Evolutionary conservation across 352 stramenopile species (phyloP), one percentile per base, ranked within the genome.

Genomic region (Globisporangium middletonii): DNA sequence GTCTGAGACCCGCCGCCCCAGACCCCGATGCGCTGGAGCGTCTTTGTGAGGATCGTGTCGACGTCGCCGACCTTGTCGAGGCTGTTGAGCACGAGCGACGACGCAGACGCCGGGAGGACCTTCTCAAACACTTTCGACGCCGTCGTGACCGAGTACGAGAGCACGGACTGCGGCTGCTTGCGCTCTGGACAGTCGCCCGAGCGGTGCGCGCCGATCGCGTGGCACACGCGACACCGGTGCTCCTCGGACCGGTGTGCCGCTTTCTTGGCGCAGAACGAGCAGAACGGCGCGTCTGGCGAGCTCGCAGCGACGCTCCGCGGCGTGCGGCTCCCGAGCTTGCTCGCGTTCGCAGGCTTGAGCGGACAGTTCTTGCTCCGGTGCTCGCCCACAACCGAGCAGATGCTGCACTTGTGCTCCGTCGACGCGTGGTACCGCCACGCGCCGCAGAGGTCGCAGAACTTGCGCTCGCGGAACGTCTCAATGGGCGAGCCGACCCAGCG

Each of bases 1-100:
- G 83, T 92, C 65, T 92, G 83, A 0, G 83, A 93, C 4, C 81
- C 81, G 38, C 81, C 83, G n/a, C 83, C 77, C 83, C 83, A 93
- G 4, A 91, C 75, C 11, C 83, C 81, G 45, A 93, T 74, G 27
- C 75, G 70, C 30, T 88, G 79, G 7, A 93, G 64, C 47, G 75
- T 87, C 55, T 78, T 83, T 23, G 76, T 70, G 12, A 92, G 47
- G 27, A 89, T 88, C 51, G 75, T 66, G 55, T 91, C 81, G 28
- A 87, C 81, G 55, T 93, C 81, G 8, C 75, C 79, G 26, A 92
- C 69, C 50, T 86, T 87, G 47, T 90, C 78, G n/a, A 88, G 71
- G 55, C 76, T 87, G 55, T 80, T 67, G 55, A 70, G 76, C 26
- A 88, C 67, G 13, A 85, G 63, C 27, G 77, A 63, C 18, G 72